phyloP scores from a whole-genome alignment of 2,329 filamentous ascomycete species.

The Colletotrichum echinochloae region DNA sequence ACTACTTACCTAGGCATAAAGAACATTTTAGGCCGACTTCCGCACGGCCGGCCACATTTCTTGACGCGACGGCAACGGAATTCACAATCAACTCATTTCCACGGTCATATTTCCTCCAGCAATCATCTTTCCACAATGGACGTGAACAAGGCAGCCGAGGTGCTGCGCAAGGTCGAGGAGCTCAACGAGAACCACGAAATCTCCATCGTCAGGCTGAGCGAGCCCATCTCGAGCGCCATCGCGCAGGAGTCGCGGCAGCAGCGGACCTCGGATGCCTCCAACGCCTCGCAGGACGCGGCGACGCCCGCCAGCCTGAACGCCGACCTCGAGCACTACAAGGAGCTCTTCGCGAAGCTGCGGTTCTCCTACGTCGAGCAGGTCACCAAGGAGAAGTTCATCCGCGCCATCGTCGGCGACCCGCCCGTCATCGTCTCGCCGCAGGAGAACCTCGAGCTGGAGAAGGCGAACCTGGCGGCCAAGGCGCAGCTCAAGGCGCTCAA shows the following conservation, averaged over 20 bases:
- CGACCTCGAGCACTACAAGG: conserved; percentile 90
- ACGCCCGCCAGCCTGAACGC: conserved; percentile 83
- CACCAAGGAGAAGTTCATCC: conserved; percentile 97
- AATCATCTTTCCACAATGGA: conserved; percentile 46
- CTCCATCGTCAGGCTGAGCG: conserved; percentile 81
- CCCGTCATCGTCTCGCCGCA: conserved; percentile 84
- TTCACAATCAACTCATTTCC: background rate
- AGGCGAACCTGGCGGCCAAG: conserved; percentile 76
- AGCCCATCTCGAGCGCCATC: conserved; percentile 73
- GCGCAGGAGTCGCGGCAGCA: conserved; percentile 57
- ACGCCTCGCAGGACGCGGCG: conserved; percentile 71
- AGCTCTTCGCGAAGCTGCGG: conserved; percentile 94
- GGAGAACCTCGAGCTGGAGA: conserved; percentile 84
- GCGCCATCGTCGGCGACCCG: conserved; percentile 90
- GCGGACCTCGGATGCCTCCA: conserved; percentile 79
- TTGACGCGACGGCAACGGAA: background rate
- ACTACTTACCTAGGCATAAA: too few species aligned
- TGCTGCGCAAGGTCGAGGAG: conserved; percentile 62
- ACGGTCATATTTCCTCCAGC: background rate
- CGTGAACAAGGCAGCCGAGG: conserved; percentile 51
- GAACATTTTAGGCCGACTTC: background rate
- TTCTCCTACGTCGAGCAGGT: conserved; percentile 99
- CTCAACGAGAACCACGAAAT: conserved; percentile 72
- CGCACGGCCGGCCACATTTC: background rate
- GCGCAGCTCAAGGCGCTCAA: conserved; percentile 83